phyloP scores from a whole-genome alignment of 2,329 filamentous ascomycete genomes.

The Malbranchea zuffiana region DNA sequence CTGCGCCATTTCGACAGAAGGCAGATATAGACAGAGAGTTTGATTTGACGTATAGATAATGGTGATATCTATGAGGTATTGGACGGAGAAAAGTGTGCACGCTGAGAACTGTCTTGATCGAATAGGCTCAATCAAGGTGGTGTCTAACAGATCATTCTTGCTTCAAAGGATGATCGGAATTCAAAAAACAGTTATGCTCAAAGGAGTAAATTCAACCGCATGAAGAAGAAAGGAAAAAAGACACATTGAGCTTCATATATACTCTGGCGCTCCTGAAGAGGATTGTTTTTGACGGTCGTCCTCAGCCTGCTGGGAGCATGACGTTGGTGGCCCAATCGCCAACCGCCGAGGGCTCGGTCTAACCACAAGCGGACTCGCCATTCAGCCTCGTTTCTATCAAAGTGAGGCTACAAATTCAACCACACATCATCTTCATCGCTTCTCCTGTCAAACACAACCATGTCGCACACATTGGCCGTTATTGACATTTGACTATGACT shows the following conservation, averaged over 20 bases:
- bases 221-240: too few relatives aligned
- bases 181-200: too few relatives aligned
- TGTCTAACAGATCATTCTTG: slow-evolving; percentile 1
- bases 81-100: slow-evolving; percentile 3
- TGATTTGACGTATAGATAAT: slow-evolving; percentile 2
- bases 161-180: neutral
- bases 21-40: slow-evolving; percentile 9
- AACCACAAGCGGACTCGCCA: neutral
- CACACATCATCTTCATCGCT: too few relatives aligned
- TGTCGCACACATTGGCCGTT: too few relatives aligned
- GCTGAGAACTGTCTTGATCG: slow-evolving; percentile 7
- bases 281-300: too few relatives aligned
- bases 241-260: too few relatives aligned
- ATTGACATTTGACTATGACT: too few relatives aligned
- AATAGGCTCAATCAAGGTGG: slow-evolving; percentile 10
- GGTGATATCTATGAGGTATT: slow-evolving; percentile 8
- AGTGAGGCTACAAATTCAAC: slow-evolving; percentile 9
- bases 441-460: too few relatives aligned
- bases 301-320: too few relatives aligned
- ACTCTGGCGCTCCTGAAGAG: too few relatives aligned
- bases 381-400: slow-evolving; percentile 7
- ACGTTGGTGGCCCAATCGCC: neutral
- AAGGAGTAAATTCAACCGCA: too few relatives aligned
- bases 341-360: slow-evolving; percentile 1
- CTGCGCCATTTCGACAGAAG: slow-evolving; percentile 24